Evolutionary conservation across 202 grass and related monocot genomes (phyloP).

Genomic region (Setaria italica): DNA sequence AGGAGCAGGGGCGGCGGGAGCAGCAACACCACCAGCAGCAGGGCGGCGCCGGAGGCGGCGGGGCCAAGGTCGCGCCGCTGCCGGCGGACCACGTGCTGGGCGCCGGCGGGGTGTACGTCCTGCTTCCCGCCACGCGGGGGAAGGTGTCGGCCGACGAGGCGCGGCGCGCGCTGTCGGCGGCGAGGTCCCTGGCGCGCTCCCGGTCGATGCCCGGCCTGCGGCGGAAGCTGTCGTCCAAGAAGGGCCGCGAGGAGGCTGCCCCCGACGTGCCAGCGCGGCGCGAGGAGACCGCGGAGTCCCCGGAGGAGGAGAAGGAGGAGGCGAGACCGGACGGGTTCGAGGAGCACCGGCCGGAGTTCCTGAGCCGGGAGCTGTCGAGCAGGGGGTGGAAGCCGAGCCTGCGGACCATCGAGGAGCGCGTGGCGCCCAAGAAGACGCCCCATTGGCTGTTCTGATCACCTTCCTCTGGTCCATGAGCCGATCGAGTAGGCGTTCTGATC

Average conservation of each 20-base stretch:
- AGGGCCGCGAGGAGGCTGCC: background rate
- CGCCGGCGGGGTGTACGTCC: conserved; percentile 69
- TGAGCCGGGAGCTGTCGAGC: conserved; percentile 80
- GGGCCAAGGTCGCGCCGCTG: conserved; percentile 63
- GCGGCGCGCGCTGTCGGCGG: conserved; percentile 59
- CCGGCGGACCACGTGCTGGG: conserved; percentile 83
- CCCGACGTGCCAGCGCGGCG: background rate
- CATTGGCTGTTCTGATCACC: conserved; percentile 82
- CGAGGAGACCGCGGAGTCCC: background rate
- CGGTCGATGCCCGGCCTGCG: conserved; percentile 43
- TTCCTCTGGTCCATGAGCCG: background rate
- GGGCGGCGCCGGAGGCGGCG: background rate
- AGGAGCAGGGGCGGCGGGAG: conserved; percentile 9
- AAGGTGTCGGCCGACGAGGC: conserved; percentile 82
- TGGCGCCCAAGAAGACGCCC: conserved; percentile 60
- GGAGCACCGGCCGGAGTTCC: conserved; percentile 61
- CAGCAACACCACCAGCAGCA: background rate
- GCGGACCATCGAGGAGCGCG: conserved; percentile 79
- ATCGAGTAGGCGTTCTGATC: conserved; percentile 18
- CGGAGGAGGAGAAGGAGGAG: conserved; percentile 19
- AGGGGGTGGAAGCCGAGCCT: conserved; percentile 89
- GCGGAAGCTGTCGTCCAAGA: conserved; percentile 44
- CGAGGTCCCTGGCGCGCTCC: conserved; percentile 52
- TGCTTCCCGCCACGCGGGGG: conserved; percentile 71
- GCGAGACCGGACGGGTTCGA: conserved; percentile 49